Conservation (phyloP, 2,329 filamentous ascomycete species). For the Lasiodiplodia gonubiensis region DNA sequence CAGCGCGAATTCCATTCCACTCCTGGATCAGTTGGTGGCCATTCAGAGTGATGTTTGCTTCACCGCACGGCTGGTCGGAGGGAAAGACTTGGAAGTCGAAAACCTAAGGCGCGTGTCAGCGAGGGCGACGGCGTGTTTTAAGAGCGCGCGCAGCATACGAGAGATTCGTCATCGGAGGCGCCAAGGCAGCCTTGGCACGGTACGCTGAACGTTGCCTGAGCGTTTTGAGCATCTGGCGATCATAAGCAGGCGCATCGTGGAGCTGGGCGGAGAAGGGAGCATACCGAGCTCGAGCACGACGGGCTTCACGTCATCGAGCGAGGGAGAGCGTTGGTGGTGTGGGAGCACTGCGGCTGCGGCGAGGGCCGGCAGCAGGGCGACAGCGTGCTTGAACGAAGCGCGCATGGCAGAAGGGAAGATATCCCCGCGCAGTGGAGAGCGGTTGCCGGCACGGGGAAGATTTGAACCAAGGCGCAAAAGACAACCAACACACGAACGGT, state of each 20-base stretch:
- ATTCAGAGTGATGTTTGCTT: conserved; percentile 52
- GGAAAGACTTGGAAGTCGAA: conserved; percentile 50
- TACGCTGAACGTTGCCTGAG: conserved; percentile 50
- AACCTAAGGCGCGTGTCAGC: conserved; percentile 44
- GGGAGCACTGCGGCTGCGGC: conserved; percentile 39
- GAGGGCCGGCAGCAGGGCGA: conserved; percentile 34
- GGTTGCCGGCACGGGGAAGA: not conserved
- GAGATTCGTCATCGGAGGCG: conserved; percentile 48
- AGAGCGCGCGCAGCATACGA: conserved; percentile 38
- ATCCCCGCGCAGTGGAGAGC: conserved; percentile 1
- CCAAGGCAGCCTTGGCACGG: conserved; percentile 51
- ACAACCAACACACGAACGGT: conserved; percentile 19
- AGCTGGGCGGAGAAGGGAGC: not conserved
- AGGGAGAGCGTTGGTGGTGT: not conserved
- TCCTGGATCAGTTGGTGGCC: conserved; percentile 45
- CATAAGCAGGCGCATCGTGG: conserved; percentile 29
- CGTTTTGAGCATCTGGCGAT: conserved; percentile 29
- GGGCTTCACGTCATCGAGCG: conserved; percentile 16
- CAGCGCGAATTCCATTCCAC: conserved; percentile 46
- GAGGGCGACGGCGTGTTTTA: conserved; percentile 43
- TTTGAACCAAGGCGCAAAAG: not conserved
- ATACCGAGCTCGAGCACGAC: conserved; percentile 29
- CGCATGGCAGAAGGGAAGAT: conserved; percentile 21
- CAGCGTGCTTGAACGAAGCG: conserved; percentile 23
- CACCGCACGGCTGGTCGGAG: conserved; percentile 45